Evolutionary conservation across 176 grass and related monocot species (phyloP).

Genomic region (Eragrostis nindensis): DNA sequence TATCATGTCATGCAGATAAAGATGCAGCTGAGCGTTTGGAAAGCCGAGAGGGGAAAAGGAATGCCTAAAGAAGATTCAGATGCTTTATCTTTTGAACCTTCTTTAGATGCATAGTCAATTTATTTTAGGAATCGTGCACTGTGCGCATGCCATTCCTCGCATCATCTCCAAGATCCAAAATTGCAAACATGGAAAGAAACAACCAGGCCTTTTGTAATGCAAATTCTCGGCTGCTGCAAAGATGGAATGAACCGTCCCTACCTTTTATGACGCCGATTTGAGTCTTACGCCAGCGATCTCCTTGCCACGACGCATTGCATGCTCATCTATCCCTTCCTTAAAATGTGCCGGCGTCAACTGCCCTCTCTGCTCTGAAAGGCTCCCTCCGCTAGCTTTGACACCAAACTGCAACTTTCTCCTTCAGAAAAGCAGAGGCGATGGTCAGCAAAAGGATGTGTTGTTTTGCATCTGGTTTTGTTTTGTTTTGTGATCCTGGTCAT

Average conservation of each 20-base stretch:
- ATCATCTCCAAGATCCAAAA: slow-evolving; percentile 18
- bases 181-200: slow-evolving; percentile 40
- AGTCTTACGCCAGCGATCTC: slow-evolving; percentile 31
- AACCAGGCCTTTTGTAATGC: no score
- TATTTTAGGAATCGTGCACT: not conserved
- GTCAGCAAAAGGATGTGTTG: slow-evolving; percentile 5
- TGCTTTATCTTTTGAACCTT: slow-evolving; percentile 53
- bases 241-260: slow-evolving; percentile 22
- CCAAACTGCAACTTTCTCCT: not conserved
- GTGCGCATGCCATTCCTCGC: not conserved
- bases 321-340: not conserved
- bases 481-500: slow-evolving; percentile 24
- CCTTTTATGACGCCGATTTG: slow-evolving; percentile 47
- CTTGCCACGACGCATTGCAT: slow-evolving; percentile 28
- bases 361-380: slow-evolving; percentile 10
- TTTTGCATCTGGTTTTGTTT: slow-evolving; percentile 14
- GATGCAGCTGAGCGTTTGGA: slow-evolving; percentile 35
- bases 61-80: slow-evolving; percentile 42
- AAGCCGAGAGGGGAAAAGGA: not conserved
- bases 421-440: slow-evolving; percentile 10
- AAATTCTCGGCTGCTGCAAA: no score
- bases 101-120: slow-evolving; percentile 47
- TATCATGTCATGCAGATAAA: slow-evolving; percentile 37
- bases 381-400: not conserved
- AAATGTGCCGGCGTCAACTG: slow-evolving; percentile 5